Evolutionary conservation across 805 yeast species (phyloP), one percentile per base, ranked within the genome.

Genomic region (Scheffersomyces coipomensis): DNA sequence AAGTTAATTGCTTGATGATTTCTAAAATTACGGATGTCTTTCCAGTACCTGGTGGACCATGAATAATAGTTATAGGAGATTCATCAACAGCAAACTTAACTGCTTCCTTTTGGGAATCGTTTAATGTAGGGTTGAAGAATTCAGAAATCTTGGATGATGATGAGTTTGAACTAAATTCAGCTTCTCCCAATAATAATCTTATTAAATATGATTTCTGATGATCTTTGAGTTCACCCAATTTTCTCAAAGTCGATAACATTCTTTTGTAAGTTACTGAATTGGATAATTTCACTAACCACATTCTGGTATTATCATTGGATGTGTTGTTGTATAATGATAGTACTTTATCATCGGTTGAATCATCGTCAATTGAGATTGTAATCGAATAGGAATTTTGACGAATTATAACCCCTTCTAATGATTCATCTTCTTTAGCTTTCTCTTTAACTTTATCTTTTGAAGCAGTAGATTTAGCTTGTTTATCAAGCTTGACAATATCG

Each of bases 41-140:
- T 9, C 91, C 91, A 0, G 91, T 84, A 3, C 91, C 91, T 0
- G 90, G 90, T 1, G 91, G 91, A 0, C 91, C 91, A 53, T 85
- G 91, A 5, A 85, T 74, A 7, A 85, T 75, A 29, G 58, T 71
- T 60, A 85, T 56, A 3, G 81, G 80, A n/a, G 79, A 75, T 2
- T 50, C 50, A 39, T 64, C 58, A 12, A 88, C 37, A 1, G 95
- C 74, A 59, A 85, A 85, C 10, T 66, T 60, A 7, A 90, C 81
- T 0, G 98, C 97, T 2, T 68, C 55, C 34, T 71, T 72, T 55
- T 91, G 99, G 0, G 96, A 84, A 0, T 62, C 66, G 51, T 88
- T 88, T 22, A 88, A 59, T 2, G 58, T 49, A 0, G 48, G 37
- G 51, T 81, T 78, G 37, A 68, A 58, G 45, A 71, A 76, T 2